Conservation (phyloP, 129 eudicot genomes). For the Flaveria brownii region DNA sequence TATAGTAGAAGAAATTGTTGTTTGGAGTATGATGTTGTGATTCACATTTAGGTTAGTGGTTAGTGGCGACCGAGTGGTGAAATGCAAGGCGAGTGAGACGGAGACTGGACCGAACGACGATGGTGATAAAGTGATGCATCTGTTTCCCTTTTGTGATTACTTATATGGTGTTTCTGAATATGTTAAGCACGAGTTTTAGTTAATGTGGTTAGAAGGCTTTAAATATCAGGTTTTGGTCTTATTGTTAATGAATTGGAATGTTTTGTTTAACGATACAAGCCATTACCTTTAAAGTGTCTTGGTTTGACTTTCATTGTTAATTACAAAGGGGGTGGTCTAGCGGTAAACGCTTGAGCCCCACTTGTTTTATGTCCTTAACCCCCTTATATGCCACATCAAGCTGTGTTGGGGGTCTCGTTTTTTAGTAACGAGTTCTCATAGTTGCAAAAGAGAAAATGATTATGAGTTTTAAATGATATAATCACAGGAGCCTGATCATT, state of each 20-base stretch:
- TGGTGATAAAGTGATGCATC: slow-evolving; percentile 56
- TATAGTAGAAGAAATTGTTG: background rate
- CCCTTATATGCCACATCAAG: no score
- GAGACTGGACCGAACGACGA: slow-evolving; percentile 56
- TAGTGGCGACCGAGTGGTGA: slow-evolving; percentile 40
- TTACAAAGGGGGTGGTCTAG: no score
- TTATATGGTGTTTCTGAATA: background rate
- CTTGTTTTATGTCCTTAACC: no score
- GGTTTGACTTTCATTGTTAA: background rate
- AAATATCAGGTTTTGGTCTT: background rate
- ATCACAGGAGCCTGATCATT: background rate
- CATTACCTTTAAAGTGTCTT: background rate
- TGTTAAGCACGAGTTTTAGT: background rate
- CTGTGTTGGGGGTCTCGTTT: no score
- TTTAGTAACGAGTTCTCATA: no score
- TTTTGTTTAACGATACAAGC: background rate
- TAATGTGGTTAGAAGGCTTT: slow-evolving; percentile 29
- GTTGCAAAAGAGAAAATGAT: no score
- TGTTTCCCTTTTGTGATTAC: background rate
- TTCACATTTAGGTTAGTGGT: slow-evolving; percentile 41
- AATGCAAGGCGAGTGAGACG: slow-evolving; percentile 56
- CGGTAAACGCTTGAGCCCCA: no score
- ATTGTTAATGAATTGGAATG: background rate
- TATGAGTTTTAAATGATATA: no score
- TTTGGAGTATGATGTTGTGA: slow-evolving; percentile 28